These are phyloP conservation scores for Botrytis paeoniae DNA, from an alignment of 2,329 filamentous ascomycete genomes.

Conservation along the genomic window DNA sequence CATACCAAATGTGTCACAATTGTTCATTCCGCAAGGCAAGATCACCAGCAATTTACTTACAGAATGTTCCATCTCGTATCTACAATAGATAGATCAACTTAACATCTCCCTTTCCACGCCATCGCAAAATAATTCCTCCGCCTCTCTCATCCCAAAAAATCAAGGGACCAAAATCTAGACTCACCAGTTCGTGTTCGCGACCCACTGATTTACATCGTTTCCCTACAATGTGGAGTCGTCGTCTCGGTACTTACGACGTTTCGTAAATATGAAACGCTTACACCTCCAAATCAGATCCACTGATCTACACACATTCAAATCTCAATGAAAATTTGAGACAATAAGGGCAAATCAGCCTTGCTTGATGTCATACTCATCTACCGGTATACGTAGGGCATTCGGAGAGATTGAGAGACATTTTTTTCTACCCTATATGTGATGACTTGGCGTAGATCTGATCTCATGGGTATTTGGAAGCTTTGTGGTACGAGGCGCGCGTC, in stretches of 20 bases:
- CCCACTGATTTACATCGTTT: background rate
- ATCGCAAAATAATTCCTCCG: background rate
- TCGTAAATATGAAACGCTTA: background rate
- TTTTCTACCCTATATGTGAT: background rate
- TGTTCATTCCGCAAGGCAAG: background rate
- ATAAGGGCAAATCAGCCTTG: background rate
- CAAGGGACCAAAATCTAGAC: background rate
- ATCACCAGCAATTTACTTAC: background rate
- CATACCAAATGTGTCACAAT: no score
- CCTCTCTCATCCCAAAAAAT: background rate
- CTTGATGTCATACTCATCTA: background rate
- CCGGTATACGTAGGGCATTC: background rate
- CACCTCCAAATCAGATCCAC: background rate
- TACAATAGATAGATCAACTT: background rate
- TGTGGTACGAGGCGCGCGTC: background rate
- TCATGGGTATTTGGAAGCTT: background rate
- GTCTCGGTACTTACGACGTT: slow-evolving; percentile 1
- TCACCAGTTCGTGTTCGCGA: background rate
- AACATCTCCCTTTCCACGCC: background rate
- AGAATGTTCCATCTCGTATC: background rate
- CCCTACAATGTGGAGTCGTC: background rate
- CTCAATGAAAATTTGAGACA: background rate
- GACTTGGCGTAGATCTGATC: background rate
- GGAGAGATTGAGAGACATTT: background rate
- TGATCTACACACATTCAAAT: background rate